phyloP scores from a whole-genome alignment of 2,329 filamentous ascomycete genomes.

The Monosporascus sp. region DNA sequence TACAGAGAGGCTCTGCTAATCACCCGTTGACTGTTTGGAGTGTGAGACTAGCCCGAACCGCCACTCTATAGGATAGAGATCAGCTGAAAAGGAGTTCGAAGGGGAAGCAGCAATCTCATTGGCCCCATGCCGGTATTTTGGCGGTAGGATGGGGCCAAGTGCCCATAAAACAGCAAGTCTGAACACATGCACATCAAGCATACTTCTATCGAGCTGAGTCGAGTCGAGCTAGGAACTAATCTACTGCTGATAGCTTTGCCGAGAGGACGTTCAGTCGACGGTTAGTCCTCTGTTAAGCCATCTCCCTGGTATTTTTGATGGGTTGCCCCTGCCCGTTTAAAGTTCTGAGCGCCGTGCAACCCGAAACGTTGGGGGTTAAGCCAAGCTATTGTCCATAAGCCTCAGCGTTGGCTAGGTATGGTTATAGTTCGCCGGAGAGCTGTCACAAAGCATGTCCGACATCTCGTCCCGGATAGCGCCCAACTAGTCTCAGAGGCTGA shows the following conservation, averaged over 20 bases:
- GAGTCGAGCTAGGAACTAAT: neutral
- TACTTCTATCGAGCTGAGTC: neutral
- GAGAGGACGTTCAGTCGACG: too few relatives aligned
- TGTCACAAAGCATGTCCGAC: neutral
- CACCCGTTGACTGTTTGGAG: neutral
- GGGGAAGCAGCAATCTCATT: neutral
- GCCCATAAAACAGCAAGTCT: neutral
- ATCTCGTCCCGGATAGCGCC: neutral
- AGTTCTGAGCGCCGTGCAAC: neutral
- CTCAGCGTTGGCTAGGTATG: neutral
- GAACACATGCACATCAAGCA: neutral
- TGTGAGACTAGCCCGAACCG: neutral
- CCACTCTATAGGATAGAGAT: neutral
- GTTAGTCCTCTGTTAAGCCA: neutral
- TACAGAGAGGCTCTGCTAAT: neutral
- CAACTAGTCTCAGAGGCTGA: neutral
- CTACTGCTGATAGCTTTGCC: neutral
- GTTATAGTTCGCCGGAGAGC: neutral
- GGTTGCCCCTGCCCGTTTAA: neutral
- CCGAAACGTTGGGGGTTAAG: neutral
- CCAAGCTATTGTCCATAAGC: neutral
- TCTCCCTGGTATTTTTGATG: neutral
- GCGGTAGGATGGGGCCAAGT: neutral
- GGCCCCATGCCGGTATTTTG: neutral
- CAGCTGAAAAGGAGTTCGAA: neutral